Percentiles rank a stretch among this genome's conserved stretches.
phyloP scores from a whole-genome alignment of 108 stramenopile species.

The Skeletonema menzelii region DNA sequence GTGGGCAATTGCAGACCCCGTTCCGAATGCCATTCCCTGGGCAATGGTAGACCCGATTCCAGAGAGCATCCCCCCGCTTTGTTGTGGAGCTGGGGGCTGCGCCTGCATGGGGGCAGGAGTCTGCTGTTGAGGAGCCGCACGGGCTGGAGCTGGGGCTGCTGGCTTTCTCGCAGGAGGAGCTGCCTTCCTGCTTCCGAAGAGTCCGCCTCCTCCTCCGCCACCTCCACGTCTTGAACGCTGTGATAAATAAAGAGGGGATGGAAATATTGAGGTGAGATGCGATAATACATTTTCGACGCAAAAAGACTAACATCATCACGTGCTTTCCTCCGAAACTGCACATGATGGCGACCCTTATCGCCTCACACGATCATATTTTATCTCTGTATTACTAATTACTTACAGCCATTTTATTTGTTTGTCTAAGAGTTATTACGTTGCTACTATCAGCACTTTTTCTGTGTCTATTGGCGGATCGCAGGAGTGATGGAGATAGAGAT shows the following conservation, averaged over 20 bases:
- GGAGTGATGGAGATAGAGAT: background rate
- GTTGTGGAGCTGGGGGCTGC: conserved; percentile 33
- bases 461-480: background rate
- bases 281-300: too few relatives aligned
- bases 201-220: conserved; percentile 22
- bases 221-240: conserved; percentile 40
- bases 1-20: conserved; percentile 95
- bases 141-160: conserved; percentile 38
- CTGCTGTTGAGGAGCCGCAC: conserved; percentile 18
- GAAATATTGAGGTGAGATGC: background rate
- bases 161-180: conserved; percentile 16
- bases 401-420: conserved; percentile 22
- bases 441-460: background rate
- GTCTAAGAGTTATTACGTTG: background rate
- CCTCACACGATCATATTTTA: background rate
- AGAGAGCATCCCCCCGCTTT: conserved; percentile 93
- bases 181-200: conserved; percentile 20
- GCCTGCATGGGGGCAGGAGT: conserved; percentile 55
- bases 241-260: background rate
- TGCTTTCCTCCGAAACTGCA: background rate
- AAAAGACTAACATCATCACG: too few relatives aligned
- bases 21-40: conserved; percentile 98
- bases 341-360: background rate
- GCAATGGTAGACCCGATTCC: conserved; percentile 95
- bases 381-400: too few relatives aligned